Evolutionary conservation across 2,329 filamentous ascomycete genomes (phyloP).

Genomic region (Biscogniauxia marginata): DNA sequence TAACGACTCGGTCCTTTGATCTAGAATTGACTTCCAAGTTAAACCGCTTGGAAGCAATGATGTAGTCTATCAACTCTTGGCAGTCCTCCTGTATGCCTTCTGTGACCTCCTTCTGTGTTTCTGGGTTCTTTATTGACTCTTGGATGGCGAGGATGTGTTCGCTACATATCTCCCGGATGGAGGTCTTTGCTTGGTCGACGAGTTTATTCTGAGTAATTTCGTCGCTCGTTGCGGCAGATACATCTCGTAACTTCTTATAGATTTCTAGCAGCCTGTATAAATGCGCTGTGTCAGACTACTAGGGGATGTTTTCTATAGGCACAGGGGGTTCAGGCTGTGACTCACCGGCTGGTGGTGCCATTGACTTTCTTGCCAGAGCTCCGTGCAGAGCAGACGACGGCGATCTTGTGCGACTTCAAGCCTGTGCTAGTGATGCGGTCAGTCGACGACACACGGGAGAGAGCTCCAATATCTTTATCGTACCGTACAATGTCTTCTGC

Average conservation of each 20-base stretch:
- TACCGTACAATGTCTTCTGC: conserved; percentile 69
- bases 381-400: conserved; percentile 92
- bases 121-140: conserved; percentile 56
- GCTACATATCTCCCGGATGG: conserved; percentile 77
- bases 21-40: conserved; percentile 74
- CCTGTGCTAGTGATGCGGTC: conserved; percentile 45
- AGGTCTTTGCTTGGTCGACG: conserved; percentile 63
- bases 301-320: too few species aligned
- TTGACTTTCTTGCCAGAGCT: conserved; percentile 93
- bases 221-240: conserved; percentile 52
- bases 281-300: neutral
- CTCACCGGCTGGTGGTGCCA: conserved; percentile 91
- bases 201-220: conserved; percentile 53
- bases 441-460: conserved; percentile 14
- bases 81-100: conserved; percentile 76
- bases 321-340: conserved; percentile 35
- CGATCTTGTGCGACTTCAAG: conserved; percentile 70
- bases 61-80: conserved; percentile 73
- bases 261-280: conserved; percentile 54
- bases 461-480: conserved; percentile 24
- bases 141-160: conserved; percentile 78
- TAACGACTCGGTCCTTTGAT: conserved; percentile 84
- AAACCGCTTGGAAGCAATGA: conserved; percentile 62
- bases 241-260: conserved; percentile 54
- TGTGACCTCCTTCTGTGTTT: conserved; percentile 58